Base-by-base conservation (phyloP, 768 basidiomycete species). In the Saitozyma podzolica region DNA sequence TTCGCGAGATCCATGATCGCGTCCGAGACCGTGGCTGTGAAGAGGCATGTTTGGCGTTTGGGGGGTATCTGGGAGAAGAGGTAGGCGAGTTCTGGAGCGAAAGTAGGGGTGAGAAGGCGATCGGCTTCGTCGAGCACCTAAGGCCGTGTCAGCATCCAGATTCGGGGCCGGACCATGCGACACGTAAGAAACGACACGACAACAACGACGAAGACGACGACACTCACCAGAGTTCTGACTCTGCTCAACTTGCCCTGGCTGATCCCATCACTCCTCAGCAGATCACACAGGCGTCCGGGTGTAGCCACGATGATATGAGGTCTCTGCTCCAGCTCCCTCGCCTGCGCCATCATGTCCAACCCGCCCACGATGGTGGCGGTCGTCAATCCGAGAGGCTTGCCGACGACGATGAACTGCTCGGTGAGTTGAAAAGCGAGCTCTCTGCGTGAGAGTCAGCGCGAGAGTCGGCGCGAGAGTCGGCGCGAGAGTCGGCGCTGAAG, bases 71-170 rank as follows among this genome's bases (percentile, higher is more conserved):
- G 81, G 42, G 82, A 80, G 77, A 98, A 94, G 19, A 98, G 77
- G 74, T 88, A 85, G 1, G 85, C 83, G 50, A 99, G 81, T 56
- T 98, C 95, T 0, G 89, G 85, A 8, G 91, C 85, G 76, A 99
- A 99, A 0, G 92, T 92, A 0, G 89, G 82, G 2, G 92, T 90
- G 20, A 99, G 83, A 37, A 99, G 83, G 37, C 95, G 84, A 82
- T 99, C 96, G 0, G 96, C 96, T 82, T 99, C 96, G 79, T 98
- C 96, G 9, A 99, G 83, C 1, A 98, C 87, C 92, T 97, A 20
- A 43, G 29, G 39, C 9, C 9, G 48, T 51, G 56, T 43, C 42
- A 29, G 20, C 45, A 40, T 20, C 13, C n/a, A 8, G 9, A 56
- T 45, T 53, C 6, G 37, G 29, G 29, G 29, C 29, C 29, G 29